Evolutionary conservation across 345 rosid species (phyloP), one percentile per base, ranked within the genome.

Genomic region (Brassica nigra): DNA sequence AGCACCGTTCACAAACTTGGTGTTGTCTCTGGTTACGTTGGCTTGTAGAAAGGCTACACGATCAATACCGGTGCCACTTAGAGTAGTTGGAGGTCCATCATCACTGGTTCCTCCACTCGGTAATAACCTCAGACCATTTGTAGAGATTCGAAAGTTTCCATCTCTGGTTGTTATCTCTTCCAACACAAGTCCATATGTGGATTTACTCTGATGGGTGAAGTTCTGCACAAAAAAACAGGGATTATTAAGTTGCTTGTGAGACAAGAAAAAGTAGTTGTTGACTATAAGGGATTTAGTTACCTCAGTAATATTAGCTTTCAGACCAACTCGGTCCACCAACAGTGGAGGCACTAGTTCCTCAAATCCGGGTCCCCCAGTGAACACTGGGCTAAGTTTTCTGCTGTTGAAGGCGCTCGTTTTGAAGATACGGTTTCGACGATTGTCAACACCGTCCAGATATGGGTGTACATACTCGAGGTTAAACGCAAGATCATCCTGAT

Each of bases 11-110:
- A 93, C 85, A 52, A 87, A 91, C 74, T 84, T 93, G 77, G 98
- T 95, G 86, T 89, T 95, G 86, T 95, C 99, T 68, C 99, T 94
- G 1, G 99, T 95, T 72, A 95, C 89, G 78, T 91, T 95, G 67
- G 93, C 98, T 77, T 93, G 99, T 61, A 91, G 81, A 79, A 95
- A 95, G 62, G 98, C 88, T 92, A 93, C 81, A 29, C 92, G 89
- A 75, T 95, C 98, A 20, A 95, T 85, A 67, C 98, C 99, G 6
- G 98, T 95, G 34, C 99, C 99, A 70, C 98, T 91, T 31, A 95
- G 98, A 61, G 98, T 93, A 23, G 99, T 95, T 78, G 97, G 99
- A 55, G 99, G 98, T 29, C 99, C 99, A 86, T 95, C 99, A 29
- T 91, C 96, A 74, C 98, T 93, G 80, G 90, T 89, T 85, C 99